Conservation (phyloP, 2,329 filamentous ascomycete species). For the Gaeumannomyces sp. region DNA sequence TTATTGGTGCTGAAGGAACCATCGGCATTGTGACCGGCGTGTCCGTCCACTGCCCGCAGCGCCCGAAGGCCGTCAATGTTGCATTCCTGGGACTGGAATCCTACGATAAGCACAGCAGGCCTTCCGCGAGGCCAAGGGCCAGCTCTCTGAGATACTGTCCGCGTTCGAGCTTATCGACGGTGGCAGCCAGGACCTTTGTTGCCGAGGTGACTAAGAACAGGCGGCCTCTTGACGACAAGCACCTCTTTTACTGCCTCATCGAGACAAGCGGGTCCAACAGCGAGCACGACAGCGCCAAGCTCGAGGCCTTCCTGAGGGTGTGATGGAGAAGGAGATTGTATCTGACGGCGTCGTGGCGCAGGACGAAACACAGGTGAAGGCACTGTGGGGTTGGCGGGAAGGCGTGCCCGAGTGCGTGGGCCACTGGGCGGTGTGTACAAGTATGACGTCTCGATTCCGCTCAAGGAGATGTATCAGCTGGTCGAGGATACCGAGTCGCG, state of each 20-base stretch:
- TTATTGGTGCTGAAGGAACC: constrained; percentile 92
- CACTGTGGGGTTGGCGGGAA: constrained; percentile 89
- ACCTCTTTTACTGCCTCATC: constrained; percentile 94
- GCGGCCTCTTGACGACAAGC: constrained; percentile 71
- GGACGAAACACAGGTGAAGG: constrained; percentile 80
- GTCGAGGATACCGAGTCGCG: constrained; percentile 78
- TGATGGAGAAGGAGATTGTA: constrained; percentile 84
- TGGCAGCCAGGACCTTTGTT: constrained; percentile 71
- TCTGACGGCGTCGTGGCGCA: constrained; percentile 86
- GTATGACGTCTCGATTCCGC: constrained; percentile 93
- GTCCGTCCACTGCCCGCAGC: constrained; percentile 82
- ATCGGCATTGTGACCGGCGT: constrained; percentile 90
- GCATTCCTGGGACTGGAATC: constrained; percentile 89
- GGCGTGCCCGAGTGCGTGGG: constrained; percentile 84
- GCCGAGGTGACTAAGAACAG: constrained; percentile 68
- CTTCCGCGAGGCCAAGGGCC: constrained; percentile 81
- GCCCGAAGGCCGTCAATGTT: constrained; percentile 84
- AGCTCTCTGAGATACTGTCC: constrained; percentile 90
- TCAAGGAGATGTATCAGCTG: constrained; percentile 78
- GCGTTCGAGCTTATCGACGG: constrained; percentile 98
- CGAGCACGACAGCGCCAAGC: constrained; percentile 89
- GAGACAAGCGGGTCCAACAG: constrained; percentile 93
- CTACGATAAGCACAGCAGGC: constrained; percentile 83
- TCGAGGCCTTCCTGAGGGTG: constrained; percentile 78
- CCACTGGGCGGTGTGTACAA: constrained; percentile 94